Conservation (phyloP, 2,329 filamentous ascomycete genomes). For the Neospermospora avenae region DNA sequence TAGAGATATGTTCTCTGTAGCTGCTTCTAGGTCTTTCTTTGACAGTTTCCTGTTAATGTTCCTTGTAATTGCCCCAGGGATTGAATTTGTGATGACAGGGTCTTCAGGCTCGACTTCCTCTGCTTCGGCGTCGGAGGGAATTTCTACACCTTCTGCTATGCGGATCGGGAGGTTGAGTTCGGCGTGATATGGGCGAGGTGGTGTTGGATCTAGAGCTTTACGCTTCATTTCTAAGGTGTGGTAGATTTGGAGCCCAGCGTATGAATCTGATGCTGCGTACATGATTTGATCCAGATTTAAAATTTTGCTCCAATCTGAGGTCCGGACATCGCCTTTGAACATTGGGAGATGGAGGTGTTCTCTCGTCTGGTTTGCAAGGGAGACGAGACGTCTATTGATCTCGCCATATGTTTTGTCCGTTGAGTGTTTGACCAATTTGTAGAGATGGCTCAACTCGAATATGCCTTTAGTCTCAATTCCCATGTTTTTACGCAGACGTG, state of each 20-base stretch:
- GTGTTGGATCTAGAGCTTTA: conserved; percentile 61
- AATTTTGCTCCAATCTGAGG: conserved; percentile 68
- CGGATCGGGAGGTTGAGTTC: conserved; percentile 65
- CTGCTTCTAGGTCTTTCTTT: conserved; percentile 8
- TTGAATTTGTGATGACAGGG: conserved; percentile 3
- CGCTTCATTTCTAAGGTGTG: conserved; percentile 68
- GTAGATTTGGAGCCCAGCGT: conserved; percentile 73
- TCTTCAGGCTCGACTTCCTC: conserved; percentile 26
- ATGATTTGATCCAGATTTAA: conserved; percentile 63
- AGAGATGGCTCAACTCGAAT: conserved; percentile 80
- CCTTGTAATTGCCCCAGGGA: neutral
- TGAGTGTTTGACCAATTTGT: conserved; percentile 71
- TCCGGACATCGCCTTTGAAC: conserved; percentile 65
- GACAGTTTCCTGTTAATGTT: conserved; percentile 1
- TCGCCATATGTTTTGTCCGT: conserved; percentile 44
- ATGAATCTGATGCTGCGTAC: conserved; percentile 80
- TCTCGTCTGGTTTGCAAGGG: conserved; percentile 66
- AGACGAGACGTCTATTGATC: conserved; percentile 65
- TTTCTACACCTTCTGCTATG: conserved; percentile 44
- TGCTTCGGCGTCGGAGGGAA: conserved; percentile 28
- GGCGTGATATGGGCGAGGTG: conserved; percentile 65
- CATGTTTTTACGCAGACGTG: conserved; percentile 64
- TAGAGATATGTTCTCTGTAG: conserved; percentile 25
- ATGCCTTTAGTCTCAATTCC: conserved; percentile 61
- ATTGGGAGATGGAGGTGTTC: conserved; percentile 71